Evolutionary conservation across 805 yeast genomes (phyloP), one percentile per base, ranked within the genome.

Genomic region (Zygosaccharomyces kombuchaensis): DNA sequence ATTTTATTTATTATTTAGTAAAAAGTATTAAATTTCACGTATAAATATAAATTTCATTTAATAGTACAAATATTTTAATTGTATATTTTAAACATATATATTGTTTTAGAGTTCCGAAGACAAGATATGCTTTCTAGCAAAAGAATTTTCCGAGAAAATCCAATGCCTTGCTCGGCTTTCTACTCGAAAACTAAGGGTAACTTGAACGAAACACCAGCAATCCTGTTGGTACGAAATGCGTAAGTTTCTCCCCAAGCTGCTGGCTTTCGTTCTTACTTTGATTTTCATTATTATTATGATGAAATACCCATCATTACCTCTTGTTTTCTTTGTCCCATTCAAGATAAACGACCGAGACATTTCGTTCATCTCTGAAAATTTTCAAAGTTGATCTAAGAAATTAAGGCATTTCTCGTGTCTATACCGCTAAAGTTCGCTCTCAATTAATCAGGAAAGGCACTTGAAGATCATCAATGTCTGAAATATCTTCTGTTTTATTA

Each of bases 401-500:
- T 19, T 19, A 19, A 19, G 21, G 5, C 5, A 19, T 16, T n/a
- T 14, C 10, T 21, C 26, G 13, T 16, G 26, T 19, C 17, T 35
- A 14, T 14, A 22, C 13, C 16, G 8, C 16, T 29, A 2, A 29
- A 29, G 14, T 4, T 29, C 32, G 12, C 29, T 21, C 30, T 9
- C 19, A 25, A 2, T 21, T 16, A 9, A 36, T 14, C 19, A 4
- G 5, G 12, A 8, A 9, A 32, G 10, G 9, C 19, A 17, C 14
- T 13, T 22, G 38, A 9, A 31, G 36, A 37, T 25, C 30, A n/a
- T 13, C 16, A 22, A 54, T 54, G 59, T 40, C 54, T 23, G 55
- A 50, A 17, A 39, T 55, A 22, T 41, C 36, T 4, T 60, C 63
- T 4, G 95, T 93, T 2, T 77, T 93, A 25, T 72, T 93, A 16